These are phyloP conservation scores for Tanacetum coccineum DNA, from an alignment of 129 eudicot genomes.

Conservation along the genomic window DNA sequence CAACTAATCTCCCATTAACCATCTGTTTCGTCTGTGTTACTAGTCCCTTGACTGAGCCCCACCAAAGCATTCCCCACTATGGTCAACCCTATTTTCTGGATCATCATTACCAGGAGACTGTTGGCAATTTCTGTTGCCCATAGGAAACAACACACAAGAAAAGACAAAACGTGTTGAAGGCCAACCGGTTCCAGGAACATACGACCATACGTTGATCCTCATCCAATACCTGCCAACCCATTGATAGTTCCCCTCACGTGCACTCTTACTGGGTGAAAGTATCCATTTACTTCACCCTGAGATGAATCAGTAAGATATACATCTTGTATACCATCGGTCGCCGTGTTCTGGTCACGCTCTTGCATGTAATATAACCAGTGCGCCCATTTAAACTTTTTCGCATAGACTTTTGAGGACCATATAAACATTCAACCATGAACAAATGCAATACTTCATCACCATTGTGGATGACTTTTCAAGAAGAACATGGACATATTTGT, in stretches of 20 bases:
- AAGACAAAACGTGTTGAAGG: conserved; percentile 91
- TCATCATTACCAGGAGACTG: conserved; percentile 50
- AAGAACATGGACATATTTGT: too few species aligned
- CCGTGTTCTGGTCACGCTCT: conserved; percentile 63
- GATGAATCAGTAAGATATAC: conserved; percentile 64
- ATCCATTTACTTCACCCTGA: conserved; percentile 76
- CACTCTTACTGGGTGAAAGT: conserved; percentile 80
- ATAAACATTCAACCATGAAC: too few species aligned
- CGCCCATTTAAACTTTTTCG: too few species aligned
- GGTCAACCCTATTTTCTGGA: not conserved
- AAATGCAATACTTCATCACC: too few species aligned
- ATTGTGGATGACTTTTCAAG: too few species aligned
- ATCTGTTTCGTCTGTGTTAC: conserved; percentile 45
- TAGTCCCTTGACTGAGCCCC: conserved; percentile 88
- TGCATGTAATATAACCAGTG: conserved; percentile 75
- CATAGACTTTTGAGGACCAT: too few species aligned
- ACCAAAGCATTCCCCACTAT: conserved; percentile 48
- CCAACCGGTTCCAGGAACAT: conserved; percentile 72
- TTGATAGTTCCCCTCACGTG: conserved; percentile 86
- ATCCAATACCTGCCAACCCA: conserved; percentile 96
- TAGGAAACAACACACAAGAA: conserved; percentile 79
- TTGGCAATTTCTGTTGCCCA: conserved; percentile 76
- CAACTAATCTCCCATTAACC: conserved; percentile 43
- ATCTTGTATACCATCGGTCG: conserved; percentile 55
- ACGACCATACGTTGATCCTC: too few species aligned